Evolutionary conservation across 2,329 filamentous ascomycete species (phyloP).

Genomic region (Aureobasidium musti): DNA sequence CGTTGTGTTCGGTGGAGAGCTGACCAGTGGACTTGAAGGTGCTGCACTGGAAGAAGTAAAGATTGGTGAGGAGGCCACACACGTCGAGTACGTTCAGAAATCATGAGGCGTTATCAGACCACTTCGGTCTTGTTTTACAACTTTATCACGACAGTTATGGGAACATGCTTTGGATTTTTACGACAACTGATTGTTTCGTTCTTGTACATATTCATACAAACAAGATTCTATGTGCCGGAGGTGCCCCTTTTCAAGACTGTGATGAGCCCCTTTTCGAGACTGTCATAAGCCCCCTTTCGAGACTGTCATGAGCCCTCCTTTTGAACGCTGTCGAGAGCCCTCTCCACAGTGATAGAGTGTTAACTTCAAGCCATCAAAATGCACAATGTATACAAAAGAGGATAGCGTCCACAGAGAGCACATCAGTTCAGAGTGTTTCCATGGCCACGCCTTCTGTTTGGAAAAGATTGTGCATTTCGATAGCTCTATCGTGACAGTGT

Average conservation of each 20-base stretch:
- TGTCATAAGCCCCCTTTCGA: too few relatives aligned
- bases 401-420: background rate
- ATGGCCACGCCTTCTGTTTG: background rate
- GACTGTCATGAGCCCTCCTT: too few relatives aligned
- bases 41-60: constrained; percentile 15
- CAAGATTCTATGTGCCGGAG: background rate
- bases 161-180: background rate
- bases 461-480: background rate
- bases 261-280: too few relatives aligned
- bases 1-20: constrained; percentile 40
- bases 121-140: background rate
- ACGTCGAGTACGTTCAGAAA: constrained; percentile 3
- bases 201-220: background rate
- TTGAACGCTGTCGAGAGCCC: too few relatives aligned
- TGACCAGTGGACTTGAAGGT: constrained; percentile 30
- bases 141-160: background rate
- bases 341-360: too few relatives aligned
- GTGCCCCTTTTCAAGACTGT: too few relatives aligned
- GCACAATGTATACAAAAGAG: background rate
- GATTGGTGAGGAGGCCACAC: constrained; percentile 4
- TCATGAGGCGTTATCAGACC: background rate
- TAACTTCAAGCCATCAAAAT: background rate
- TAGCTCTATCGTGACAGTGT: background rate
- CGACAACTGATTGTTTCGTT: background rate
- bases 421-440: background rate